Evolutionary conservation across 2,329 filamentous ascomycete species (phyloP).

Genomic region (Exophiala alcalophila): DNA sequence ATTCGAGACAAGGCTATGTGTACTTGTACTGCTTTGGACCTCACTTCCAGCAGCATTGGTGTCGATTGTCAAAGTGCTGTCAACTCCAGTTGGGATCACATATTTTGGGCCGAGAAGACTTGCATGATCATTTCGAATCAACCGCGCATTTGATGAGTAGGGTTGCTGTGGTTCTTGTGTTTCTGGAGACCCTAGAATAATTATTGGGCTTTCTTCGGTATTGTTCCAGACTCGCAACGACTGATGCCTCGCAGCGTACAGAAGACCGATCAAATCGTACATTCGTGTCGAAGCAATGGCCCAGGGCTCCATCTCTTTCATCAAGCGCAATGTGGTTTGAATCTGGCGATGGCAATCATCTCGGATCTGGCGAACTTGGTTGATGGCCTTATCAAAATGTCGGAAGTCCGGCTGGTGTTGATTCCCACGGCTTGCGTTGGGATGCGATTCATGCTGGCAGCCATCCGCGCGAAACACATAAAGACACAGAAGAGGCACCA

Average conservation of each 20-base stretch:
- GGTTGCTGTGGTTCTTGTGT: slow-evolving; percentile 2
- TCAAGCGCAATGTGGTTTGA: slow-evolving; percentile 8
- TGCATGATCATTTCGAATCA: neutral
- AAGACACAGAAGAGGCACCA: slow-evolving; percentile 22
- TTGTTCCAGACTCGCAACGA: slow-evolving; percentile 18
- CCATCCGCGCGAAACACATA: slow-evolving; percentile 11
- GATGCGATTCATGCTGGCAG: neutral
- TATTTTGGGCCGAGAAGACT: neutral
- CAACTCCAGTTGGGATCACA: neutral
- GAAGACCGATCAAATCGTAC: slow-evolving; percentile 11
- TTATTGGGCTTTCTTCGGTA: slow-evolving; percentile 11
- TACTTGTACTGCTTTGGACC: neutral
- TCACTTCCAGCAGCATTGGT: neutral
- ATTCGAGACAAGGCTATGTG: neutral
- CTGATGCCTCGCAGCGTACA: slow-evolving; percentile 14
- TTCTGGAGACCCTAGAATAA: slow-evolving; percentile 7
- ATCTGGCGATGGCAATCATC: slow-evolving; percentile 16
- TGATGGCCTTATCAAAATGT: neutral
- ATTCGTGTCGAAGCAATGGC: slow-evolving; percentile 13
- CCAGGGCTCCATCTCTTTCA: slow-evolving; percentile 19
- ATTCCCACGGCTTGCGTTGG: too few relatives aligned
- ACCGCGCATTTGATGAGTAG: neutral
- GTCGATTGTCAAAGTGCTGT: neutral
- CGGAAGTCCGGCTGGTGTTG: neutral
- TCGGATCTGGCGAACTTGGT: slow-evolving; percentile 10